Conservation (phyloP, 2,329 filamentous ascomycete genomes). For the Sclerotinia nivalis region DNA sequence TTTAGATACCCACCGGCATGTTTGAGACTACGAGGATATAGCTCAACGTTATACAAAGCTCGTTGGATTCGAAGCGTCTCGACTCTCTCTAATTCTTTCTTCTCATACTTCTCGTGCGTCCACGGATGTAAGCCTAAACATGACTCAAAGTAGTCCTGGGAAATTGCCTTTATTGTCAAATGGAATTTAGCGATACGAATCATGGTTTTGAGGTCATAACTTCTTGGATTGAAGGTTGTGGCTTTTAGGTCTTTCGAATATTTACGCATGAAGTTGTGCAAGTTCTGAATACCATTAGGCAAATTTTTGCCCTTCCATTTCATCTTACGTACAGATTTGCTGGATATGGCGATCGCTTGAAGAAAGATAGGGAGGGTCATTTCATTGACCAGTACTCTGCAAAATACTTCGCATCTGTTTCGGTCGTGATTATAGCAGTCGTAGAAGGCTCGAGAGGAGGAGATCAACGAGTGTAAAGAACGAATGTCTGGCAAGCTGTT, state of each 20-base stretch:
- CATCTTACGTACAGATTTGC: neutral
- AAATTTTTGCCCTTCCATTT: neutral
- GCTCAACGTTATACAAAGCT: neutral
- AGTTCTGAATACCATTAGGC: neutral
- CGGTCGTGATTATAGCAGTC: neutral
- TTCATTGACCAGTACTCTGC: neutral
- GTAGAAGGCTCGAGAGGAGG: neutral
- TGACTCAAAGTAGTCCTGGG: neutral
- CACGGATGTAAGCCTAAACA: conserved; percentile 1
- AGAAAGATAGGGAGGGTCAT: conserved; percentile 13
- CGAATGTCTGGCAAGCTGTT: neutral
- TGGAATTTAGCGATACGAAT: neutral
- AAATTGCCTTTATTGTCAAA: conserved; percentile 1
- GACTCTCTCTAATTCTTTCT: neutral
- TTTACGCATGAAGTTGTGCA: neutral
- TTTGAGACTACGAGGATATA: neutral
- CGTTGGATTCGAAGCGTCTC: conserved; percentile 4
- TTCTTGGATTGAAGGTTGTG: neutral
- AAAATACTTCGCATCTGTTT: neutral
- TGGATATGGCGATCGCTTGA: neutral
- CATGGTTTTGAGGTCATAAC: neutral
- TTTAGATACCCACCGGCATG: neutral
- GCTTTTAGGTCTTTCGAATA: neutral
- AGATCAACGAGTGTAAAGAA: neutral
- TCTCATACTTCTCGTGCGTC: neutral